Evolutionary conservation across 805 yeast genomes (phyloP).

Genomic region (Candida dajiaensis): DNA sequence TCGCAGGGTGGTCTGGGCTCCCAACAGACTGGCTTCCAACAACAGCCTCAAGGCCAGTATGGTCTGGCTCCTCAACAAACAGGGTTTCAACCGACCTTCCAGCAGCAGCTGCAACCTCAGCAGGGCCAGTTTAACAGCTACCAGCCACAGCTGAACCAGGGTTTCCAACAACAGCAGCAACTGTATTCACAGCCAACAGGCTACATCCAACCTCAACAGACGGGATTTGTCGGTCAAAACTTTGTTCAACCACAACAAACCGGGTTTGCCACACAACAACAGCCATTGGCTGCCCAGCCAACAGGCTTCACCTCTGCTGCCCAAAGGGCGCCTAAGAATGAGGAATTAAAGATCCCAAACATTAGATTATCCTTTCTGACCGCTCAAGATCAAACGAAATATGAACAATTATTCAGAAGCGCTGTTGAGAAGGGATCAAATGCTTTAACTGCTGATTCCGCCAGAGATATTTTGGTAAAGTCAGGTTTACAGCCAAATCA

Average conservation of each 20-base stretch:
- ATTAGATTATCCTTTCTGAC: constrained; percentile 82
- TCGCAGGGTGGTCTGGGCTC: constrained; percentile 5
- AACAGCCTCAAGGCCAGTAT: constrained; percentile 15
- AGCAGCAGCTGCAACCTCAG: constrained; percentile 14
- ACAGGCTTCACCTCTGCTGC: constrained; percentile 34
- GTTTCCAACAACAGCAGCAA: constrained; percentile 11
- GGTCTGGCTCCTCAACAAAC: constrained; percentile 23
- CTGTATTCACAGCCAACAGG: constrained; percentile 17
- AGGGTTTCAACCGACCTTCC: constrained; percentile 18
- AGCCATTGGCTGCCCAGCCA: constrained; percentile 30
- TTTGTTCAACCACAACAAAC: constrained; percentile 24
- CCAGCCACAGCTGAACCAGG: constrained; percentile 10
- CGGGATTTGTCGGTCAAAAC: constrained; percentile 19
- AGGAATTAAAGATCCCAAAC: constrained; percentile 58
- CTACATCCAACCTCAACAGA: constrained; percentile 18
- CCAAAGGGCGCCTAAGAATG: constrained; percentile 37
- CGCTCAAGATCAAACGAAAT: constrained; percentile 78
- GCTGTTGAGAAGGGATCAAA: constrained; percentile 54
- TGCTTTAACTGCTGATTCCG: constrained; percentile 60
- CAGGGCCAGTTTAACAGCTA: constrained; percentile 15
- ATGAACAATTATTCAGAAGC: constrained; percentile 76
- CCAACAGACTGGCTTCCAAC: constrained; percentile 17
- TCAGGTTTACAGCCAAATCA: constrained; percentile 72
- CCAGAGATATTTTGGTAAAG: constrained; percentile 71
- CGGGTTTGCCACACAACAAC: constrained; percentile 29